These are phyloP conservation scores for Omphalotus olearius DNA, from an alignment of 1,284 basidiomycete genomes.

Conservation along the genomic window DNA sequence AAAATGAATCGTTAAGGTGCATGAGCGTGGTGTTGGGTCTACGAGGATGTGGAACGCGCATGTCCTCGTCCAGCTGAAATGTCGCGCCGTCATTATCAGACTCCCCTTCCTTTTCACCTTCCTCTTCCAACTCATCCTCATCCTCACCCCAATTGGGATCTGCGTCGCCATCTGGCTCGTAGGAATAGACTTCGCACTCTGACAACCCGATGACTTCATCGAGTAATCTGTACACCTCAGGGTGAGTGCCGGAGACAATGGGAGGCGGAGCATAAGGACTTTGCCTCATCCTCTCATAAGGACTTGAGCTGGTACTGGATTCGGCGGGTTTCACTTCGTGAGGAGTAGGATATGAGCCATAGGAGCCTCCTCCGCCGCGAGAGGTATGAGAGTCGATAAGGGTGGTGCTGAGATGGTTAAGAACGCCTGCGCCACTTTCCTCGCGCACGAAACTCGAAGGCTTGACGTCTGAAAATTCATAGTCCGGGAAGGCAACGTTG, in stretches of 20 bases:
- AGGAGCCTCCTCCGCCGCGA: constrained; percentile 57
- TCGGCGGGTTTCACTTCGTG: constrained; percentile 2
- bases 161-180: constrained; percentile 89
- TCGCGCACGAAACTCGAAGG: constrained; percentile 90
- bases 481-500: constrained; percentile 96
- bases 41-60: constrained; percentile 9
- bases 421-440: constrained; percentile 71
- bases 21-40: constrained; percentile 6
- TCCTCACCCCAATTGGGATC: constrained; percentile 90
- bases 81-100: constrained; percentile 60
- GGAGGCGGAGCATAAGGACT: constrained; percentile 67
- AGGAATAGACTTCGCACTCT: constrained; percentile 96
- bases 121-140: constrained; percentile 72
- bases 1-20: background rate
- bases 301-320: constrained; percentile 51
- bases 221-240: constrained; percentile 81
- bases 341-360: constrained; percentile 65
- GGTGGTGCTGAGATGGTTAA: constrained; percentile 79
- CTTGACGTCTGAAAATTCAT: constrained; percentile 93
- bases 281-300: constrained; percentile 48
- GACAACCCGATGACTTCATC: constrained; percentile 88
- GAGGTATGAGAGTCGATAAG: constrained; percentile 64
- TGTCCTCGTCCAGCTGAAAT: constrained; percentile 76
- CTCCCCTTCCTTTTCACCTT: constrained; percentile 55
- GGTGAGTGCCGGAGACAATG: constrained; percentile 68